These are phyloP conservation scores for Raffaelea deltoideospora DNA, from an alignment of 2,329 filamentous ascomycete species.

Conservation along the genomic window DNA sequence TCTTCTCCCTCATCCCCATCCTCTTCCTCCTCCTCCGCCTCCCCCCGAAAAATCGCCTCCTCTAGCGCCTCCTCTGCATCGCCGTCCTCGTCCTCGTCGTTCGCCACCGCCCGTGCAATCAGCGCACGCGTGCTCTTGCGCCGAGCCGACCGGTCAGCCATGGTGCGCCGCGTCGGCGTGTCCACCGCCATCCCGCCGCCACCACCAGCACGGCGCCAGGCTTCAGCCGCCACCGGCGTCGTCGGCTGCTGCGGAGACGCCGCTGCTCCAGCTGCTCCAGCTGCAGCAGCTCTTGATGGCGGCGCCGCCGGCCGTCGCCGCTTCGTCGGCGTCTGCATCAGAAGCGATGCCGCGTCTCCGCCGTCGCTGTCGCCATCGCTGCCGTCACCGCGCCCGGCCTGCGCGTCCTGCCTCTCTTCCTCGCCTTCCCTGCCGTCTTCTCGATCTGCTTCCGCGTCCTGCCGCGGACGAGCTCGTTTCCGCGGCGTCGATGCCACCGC, in stretches of 20 bases:
- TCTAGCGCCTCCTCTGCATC: conserved; percentile 56
- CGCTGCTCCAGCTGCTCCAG: too few species aligned
- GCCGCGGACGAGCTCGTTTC: not conserved
- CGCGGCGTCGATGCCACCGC: not conserved
- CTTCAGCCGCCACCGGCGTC: conserved; percentile 23
- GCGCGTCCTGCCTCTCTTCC: not conserved
- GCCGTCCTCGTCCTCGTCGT: conserved; percentile 51
- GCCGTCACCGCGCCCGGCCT: not conserved
- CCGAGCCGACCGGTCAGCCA: conserved; percentile 72
- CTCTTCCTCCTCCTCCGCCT: conserved; percentile 24
- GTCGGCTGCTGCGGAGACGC: conserved; percentile 14
- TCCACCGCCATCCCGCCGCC: conserved; percentile 9
- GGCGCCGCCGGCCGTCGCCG: conserved; percentile 8
- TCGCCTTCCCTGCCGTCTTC: not conserved
- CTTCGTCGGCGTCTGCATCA: not conserved
- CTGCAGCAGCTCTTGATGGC: conserved; percentile 12
- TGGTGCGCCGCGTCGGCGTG: conserved; percentile 49
- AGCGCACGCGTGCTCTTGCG: conserved; percentile 69
- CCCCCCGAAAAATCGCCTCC: conserved; percentile 48
- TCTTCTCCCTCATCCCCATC: conserved; percentile 13
- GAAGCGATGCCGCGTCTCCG: not conserved
- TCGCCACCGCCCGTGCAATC: conserved; percentile 54
- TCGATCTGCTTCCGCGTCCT: not conserved
- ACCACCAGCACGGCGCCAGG: conserved; percentile 13
- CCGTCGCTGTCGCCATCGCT: not conserved